Conservation (phyloP, 176 grass and related monocot genomes). For the Bromus sterilis region DNA sequence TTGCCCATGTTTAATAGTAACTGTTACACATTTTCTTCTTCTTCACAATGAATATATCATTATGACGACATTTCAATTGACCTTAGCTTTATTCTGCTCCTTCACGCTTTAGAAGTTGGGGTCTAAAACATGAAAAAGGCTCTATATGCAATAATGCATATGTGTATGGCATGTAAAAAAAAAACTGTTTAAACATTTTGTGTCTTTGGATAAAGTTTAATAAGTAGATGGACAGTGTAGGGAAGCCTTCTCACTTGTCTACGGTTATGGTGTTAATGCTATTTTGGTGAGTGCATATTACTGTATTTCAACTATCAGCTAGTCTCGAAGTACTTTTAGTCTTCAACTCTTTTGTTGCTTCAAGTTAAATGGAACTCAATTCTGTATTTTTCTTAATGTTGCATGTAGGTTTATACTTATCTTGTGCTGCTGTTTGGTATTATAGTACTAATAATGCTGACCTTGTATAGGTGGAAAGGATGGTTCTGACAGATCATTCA, state of each 20-base stretch:
- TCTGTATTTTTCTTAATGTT: neutral
- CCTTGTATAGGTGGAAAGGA: slow-evolving; percentile 65
- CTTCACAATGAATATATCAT: no score
- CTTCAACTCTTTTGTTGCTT: neutral
- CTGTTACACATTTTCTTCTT: neutral
- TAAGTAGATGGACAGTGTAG: neutral
- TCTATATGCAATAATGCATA: neutral
- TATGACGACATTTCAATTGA: no score
- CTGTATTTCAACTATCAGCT: neutral
- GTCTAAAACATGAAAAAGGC: neutral
- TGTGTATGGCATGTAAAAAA: neutral
- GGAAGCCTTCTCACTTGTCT: neutral
- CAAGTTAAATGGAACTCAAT: neutral
- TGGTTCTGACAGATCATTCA: slow-evolving; percentile 68
- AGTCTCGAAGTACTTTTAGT: neutral
- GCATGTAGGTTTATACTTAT: neutral
- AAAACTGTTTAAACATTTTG: neutral
- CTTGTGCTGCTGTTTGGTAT: neutral
- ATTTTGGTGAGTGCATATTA: neutral
- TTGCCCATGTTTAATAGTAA: neutral
- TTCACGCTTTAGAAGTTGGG: neutral
- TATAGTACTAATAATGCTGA: slow-evolving; percentile 13
- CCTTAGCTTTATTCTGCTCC: neutral
- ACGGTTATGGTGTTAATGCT: neutral
- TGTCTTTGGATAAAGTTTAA: neutral